These are phyloP conservation scores for Wickerhamiella brachini DNA, from an alignment of 805 yeast species.

Conservation along the genomic window DNA sequence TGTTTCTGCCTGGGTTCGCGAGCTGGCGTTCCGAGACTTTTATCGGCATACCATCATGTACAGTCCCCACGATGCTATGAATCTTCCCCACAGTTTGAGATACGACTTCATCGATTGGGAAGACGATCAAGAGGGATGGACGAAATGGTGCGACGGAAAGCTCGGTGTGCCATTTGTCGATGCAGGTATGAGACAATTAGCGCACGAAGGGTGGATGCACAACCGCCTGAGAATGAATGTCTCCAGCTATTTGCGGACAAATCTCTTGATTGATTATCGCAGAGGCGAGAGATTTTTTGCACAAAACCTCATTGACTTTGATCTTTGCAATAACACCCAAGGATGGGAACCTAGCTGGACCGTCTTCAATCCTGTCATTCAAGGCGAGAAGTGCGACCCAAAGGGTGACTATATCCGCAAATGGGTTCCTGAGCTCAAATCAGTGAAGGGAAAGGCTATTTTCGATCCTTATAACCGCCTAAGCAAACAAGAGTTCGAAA, in stretches of 20 bases:
- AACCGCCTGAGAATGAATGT: conserved; percentile 42
- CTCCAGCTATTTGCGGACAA: conserved; percentile 38
- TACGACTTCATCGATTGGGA: conserved; percentile 32
- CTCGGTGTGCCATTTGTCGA: conserved; percentile 47
- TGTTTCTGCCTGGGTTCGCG: conserved; percentile 34
- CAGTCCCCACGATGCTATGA: conserved; percentile 41
- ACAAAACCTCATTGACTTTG: conserved; percentile 37
- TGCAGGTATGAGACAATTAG: conserved; percentile 42
- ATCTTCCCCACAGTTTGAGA: conserved; percentile 34
- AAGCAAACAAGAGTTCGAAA: conserved; percentile 7
- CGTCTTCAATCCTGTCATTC: conserved; percentile 39
- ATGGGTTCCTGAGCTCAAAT: conserved; percentile 38
- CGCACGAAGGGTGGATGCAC: conserved; percentile 39
- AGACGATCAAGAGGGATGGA: conserved; percentile 29
- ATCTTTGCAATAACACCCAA: conserved; percentile 40
- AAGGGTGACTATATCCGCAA: conserved; percentile 32
- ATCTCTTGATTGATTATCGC: conserved; percentile 41
- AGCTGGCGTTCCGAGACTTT: conserved; percentile 47
- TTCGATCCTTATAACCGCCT: conserved; percentile 26
- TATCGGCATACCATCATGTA: conserved; percentile 35
- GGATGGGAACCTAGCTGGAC: conserved; percentile 54
- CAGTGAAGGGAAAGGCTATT: conserved; percentile 22
- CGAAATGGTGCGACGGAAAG: conserved; percentile 38
- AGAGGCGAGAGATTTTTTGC: conserved; percentile 41
- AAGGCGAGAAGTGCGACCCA: conserved; percentile 36